A percentile compares a stretch with the other conserved stretches of the same genome.
These are phyloP conservation scores for Penicillium sp. DNA, from an alignment of 2,329 filamentous ascomycete species.

Conservation along the genomic window DNA sequence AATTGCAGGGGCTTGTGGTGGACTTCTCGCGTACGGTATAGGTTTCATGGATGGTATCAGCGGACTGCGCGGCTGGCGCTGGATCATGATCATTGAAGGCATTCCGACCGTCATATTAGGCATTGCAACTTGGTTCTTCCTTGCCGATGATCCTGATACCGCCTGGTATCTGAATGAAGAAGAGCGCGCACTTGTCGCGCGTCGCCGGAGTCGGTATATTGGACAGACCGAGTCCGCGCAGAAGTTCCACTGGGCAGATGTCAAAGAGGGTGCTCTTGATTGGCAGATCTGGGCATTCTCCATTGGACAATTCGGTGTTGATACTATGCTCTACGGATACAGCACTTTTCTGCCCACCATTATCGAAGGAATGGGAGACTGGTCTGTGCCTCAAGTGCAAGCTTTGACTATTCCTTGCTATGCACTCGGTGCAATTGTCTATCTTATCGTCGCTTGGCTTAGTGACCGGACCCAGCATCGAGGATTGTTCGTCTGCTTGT, in stretches of 20 bases:
- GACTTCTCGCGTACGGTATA: slow-evolving; percentile 74
- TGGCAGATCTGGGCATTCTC: slow-evolving; percentile 78
- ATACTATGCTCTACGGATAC: slow-evolving; percentile 79
- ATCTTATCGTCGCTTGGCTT: slow-evolving; percentile 67
- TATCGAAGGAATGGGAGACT: slow-evolving; percentile 69
- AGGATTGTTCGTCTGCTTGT: slow-evolving; percentile 66
- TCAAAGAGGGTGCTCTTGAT: slow-evolving; percentile 69
- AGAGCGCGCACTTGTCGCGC: slow-evolving; percentile 63
- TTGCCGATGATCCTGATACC: slow-evolving; percentile 70
- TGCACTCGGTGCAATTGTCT: slow-evolving; percentile 70
- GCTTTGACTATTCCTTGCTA: slow-evolving; percentile 81
- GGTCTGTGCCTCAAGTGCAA: slow-evolving; percentile 69
- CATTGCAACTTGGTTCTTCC: slow-evolving; percentile 58
- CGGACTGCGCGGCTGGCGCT: slow-evolving; percentile 71
- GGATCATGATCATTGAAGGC: slow-evolving; percentile 67
- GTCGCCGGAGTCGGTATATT: slow-evolving; percentile 56
- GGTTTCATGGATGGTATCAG: slow-evolving; percentile 71
- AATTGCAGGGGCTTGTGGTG: slow-evolving; percentile 72
- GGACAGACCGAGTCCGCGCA: slow-evolving; percentile 55
- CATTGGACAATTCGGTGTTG: slow-evolving; percentile 70
- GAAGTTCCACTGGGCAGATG: slow-evolving; percentile 65
- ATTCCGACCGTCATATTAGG: slow-evolving; percentile 62
- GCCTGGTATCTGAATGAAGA: slow-evolving; percentile 63
- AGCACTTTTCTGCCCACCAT: slow-evolving; percentile 80
- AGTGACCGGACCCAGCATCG: slow-evolving; percentile 71